Percentiles rank a stretch among this genome's conserved stretches.
phyloP scores from a whole-genome alignment of 1,139 yeast genomes.

The Entelexis paramagnoliae region DNA sequence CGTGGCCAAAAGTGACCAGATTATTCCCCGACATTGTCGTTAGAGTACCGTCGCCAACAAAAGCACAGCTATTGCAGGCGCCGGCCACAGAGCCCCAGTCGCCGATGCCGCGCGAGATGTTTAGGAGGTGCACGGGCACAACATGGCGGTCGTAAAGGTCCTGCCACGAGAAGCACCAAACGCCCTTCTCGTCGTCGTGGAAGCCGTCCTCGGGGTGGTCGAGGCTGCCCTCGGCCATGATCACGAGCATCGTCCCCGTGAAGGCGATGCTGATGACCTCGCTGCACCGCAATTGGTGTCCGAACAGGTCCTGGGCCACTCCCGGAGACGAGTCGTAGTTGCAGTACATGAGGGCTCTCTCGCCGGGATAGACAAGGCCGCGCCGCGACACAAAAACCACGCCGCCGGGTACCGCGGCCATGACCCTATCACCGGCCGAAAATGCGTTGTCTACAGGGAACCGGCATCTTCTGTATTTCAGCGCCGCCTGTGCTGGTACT shows the following conservation, averaged over 20 bases:
- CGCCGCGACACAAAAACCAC: background rate
- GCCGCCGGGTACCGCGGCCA: slow-evolving; percentile 3
- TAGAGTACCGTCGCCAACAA: background rate
- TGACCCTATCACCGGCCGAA: background rate
- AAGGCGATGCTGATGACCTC: background rate
- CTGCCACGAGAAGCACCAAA: background rate
- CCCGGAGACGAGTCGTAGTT: background rate
- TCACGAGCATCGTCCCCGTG: background rate
- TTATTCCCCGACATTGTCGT: background rate
- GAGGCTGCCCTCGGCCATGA: background rate
- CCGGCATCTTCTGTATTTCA: background rate
- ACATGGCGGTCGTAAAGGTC: background rate
- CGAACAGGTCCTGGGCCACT: background rate
- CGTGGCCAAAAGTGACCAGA: background rate
- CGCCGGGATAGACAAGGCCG: background rate
- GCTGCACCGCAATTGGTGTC: background rate
- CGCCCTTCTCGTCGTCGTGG: background rate
- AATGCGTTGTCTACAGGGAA: background rate
- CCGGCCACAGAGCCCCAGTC: background rate
- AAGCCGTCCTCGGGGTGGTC: background rate
- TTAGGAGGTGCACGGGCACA: background rate
- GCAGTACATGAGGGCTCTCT: background rate
- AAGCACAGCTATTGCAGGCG: background rate
- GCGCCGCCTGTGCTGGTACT: background rate
- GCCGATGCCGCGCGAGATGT: background rate